These are phyloP conservation scores for Kregervanrija pseudodelftensis DNA, from an alignment of 805 yeast species.

Conservation along the genomic window DNA sequence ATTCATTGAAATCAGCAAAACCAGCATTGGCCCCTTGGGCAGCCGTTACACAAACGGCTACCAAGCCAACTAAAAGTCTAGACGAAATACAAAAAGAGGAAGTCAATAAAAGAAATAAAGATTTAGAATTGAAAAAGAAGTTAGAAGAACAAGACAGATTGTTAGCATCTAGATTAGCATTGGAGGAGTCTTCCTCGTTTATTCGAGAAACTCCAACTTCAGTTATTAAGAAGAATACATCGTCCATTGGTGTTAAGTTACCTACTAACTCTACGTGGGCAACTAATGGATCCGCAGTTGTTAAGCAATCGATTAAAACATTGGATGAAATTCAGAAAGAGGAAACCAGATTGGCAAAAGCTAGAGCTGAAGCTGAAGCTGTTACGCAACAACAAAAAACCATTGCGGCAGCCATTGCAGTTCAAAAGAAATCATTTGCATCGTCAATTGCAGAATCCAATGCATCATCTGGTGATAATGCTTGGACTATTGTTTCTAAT, in stretches of 20 bases:
- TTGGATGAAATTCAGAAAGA: constrained; percentile 58
- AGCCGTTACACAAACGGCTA: constrained; percentile 13
- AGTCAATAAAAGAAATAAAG: constrained; percentile 15
- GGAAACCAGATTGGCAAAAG: constrained; percentile 32
- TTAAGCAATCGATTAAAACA: constrained; percentile 34
- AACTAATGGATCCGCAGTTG: constrained; percentile 22
- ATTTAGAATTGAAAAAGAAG: constrained; percentile 12
- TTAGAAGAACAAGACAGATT: constrained; percentile 18
- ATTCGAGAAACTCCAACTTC: no score
- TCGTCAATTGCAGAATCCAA: constrained; percentile 14
- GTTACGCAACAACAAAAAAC: constrained; percentile 14
- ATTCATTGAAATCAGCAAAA: background rate
- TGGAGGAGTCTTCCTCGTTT: constrained; percentile 8
- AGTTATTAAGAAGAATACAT: no score
- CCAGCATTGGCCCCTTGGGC: constrained; percentile 30
- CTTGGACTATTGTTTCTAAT: constrained; percentile 34
- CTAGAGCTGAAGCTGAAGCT: constrained; percentile 22
- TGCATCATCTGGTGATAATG: constrained; percentile 9
- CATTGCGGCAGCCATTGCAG: constrained; percentile 18
- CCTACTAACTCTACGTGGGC: constrained; percentile 42
- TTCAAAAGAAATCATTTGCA: constrained; percentile 18
- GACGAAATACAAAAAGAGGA: constrained; percentile 61
- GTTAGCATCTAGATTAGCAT: constrained; percentile 16
- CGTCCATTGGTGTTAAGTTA: constrained; percentile 12
- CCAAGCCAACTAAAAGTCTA: constrained; percentile 41